Evolutionary conservation across 2,329 filamentous ascomycete genomes (phyloP).

Genomic region (Bipolaris cookei): DNA sequence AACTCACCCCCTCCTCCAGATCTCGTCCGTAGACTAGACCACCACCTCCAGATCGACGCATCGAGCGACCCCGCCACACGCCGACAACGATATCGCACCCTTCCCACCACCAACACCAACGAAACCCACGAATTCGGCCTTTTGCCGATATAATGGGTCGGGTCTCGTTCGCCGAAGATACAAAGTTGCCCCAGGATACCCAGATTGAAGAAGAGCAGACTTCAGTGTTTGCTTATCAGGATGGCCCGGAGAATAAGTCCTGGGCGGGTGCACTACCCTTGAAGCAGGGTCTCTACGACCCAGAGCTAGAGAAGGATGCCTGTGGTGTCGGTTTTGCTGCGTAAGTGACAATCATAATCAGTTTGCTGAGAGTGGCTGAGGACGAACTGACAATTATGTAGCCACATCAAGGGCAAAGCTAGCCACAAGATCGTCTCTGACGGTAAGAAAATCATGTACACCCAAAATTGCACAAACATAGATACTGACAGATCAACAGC

Average conservation of each 20-base stretch:
- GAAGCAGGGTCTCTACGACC: conserved; percentile 99
- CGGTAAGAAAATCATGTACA: conserved; percentile 66
- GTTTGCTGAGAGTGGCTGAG: not conserved
- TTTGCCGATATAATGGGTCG: conserved; percentile 62
- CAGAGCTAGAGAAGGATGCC: conserved; percentile 95
- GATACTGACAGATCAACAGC: conserved; percentile 60
- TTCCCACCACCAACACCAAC: conserved; percentile 25
- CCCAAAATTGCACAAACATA: not conserved
- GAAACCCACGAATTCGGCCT: conserved; percentile 52
- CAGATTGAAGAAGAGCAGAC: conserved; percentile 65
- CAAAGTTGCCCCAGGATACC: conserved; percentile 54
- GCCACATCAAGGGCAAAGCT: conserved; percentile 94
- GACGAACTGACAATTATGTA: conserved; percentile 51
- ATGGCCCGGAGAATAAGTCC: conserved; percentile 77
- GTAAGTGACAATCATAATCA: conserved; percentile 61
- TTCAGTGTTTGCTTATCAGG: conserved; percentile 82
- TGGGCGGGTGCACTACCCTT: conserved; percentile 95
- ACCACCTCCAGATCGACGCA: conserved; percentile 33
- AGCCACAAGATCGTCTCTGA: conserved; percentile 99
- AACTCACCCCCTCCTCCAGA: conserved; percentile 21
- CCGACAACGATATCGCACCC: conserved; percentile 29
- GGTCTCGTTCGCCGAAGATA: conserved; percentile 60
- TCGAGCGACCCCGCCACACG: conserved; percentile 33
- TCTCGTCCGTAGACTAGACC: conserved; percentile 29
- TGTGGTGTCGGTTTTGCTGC: conserved; percentile 99